Conservation (phyloP, 768 basidiomycete genomes). For the Harrya chromipes region DNA sequence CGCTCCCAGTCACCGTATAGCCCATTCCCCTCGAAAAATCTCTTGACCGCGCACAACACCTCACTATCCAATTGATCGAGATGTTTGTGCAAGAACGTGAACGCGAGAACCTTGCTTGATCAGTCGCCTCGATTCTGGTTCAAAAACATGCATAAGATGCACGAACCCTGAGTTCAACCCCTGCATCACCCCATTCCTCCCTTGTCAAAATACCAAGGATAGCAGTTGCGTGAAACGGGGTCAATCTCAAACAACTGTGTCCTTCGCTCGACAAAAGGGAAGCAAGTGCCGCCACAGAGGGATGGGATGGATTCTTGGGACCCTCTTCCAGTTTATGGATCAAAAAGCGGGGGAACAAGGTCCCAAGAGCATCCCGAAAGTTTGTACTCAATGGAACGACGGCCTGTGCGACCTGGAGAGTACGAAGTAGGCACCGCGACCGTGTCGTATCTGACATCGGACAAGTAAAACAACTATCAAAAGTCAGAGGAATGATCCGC, state of each 20-base stretch:
- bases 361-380: slow-evolving; percentile 32
- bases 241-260: slow-evolving; percentile 30
- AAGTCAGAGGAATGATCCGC: slow-evolving; percentile 38
- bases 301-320: slow-evolving; percentile 25
- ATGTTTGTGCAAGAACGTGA: slow-evolving; percentile 31
- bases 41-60: slow-evolving; percentile 21
- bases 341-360: slow-evolving; percentile 24
- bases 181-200: slow-evolving; percentile 38
- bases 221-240: slow-evolving; percentile 27
- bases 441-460: slow-evolving; percentile 32
- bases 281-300: slow-evolving; percentile 10
- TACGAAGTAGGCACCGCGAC: slow-evolving; percentile 38
- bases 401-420: slow-evolving; percentile 35
- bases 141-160: not conserved
- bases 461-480: slow-evolving; percentile 43
- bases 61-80: slow-evolving; percentile 29
- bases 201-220: slow-evolving; percentile 39
- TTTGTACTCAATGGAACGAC: slow-evolving; percentile 21
- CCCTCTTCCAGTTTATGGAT: slow-evolving; percentile 44
- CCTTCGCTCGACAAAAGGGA: slow-evolving; percentile 26
- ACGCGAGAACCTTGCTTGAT: slow-evolving; percentile 21
- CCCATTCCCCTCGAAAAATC: slow-evolving; percentile 17
- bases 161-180: slow-evolving; percentile 33
- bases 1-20: slow-evolving; percentile 13
- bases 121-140: slow-evolving; percentile 1